phyloP scores from a whole-genome alignment of 495 filamentous ascomycete species.

The Penicillium egyptiacum region DNA sequence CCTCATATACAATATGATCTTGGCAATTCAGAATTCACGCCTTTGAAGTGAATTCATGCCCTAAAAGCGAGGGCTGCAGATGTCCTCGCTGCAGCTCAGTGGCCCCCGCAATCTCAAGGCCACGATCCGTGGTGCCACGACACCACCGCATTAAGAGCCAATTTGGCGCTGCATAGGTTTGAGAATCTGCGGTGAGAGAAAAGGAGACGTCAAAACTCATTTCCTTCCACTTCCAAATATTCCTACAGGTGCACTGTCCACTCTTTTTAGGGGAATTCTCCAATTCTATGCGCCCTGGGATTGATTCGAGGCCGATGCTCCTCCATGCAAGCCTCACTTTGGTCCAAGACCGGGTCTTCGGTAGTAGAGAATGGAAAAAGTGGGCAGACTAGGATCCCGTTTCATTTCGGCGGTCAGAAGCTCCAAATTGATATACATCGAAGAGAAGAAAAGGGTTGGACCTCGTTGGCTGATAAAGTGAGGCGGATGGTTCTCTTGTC shows the following conservation, averaged over 20 bases:
- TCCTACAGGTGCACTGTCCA: background rate
- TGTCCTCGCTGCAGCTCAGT: conserved; percentile 21
- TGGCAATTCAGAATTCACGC: conserved; percentile 4
- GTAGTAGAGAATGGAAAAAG: background rate
- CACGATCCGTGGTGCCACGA: conserved; percentile 44
- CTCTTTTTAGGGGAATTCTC: background rate
- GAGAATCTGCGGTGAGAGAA: conserved; percentile 15
- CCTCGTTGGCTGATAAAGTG: conserved; percentile 38
- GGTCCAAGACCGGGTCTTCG: conserved; percentile 10
- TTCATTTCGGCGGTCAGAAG: conserved; percentile 2
- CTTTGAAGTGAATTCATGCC: conserved; percentile 17
- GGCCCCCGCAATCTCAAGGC: conserved; percentile 17
- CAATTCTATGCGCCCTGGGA: background rate
- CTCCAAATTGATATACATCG: conserved; percentile 5
- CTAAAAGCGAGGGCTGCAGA: conserved; percentile 27
- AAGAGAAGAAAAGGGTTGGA: conserved; percentile 37
- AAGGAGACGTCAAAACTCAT: conserved; percentile 16
- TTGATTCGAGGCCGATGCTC: conserved; percentile 18
- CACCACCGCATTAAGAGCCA: conserved; percentile 36
- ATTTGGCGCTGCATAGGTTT: conserved; percentile 24
- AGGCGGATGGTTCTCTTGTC: conserved; percentile 32
- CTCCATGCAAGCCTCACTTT: conserved; percentile 31
- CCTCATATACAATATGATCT: background rate
- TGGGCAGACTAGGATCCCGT: background rate
- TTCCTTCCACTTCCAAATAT: background rate